Conservation (phyloP, 441 rosid genomes). For the Gossypium schwendimanii region DNA sequence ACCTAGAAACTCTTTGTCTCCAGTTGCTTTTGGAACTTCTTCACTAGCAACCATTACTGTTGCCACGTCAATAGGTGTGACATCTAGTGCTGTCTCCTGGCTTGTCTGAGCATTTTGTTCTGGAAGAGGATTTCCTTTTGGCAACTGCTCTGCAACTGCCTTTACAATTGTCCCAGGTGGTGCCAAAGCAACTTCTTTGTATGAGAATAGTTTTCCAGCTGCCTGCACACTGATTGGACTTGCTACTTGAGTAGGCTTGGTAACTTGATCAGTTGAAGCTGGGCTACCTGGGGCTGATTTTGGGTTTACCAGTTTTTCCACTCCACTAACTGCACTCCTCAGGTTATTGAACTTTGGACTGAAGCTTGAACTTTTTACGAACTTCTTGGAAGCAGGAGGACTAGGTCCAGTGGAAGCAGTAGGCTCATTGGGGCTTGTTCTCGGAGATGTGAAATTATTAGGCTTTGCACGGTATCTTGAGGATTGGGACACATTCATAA, state of each 20-base stretch:
- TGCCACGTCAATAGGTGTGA: constrained; percentile 19
- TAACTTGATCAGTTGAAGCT: constrained; percentile 45
- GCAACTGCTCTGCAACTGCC: constrained; percentile 69
- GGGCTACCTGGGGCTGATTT: constrained; percentile 55
- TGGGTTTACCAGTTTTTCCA: constrained; percentile 39
- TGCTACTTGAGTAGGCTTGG: constrained; percentile 39
- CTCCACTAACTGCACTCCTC: constrained; percentile 29
- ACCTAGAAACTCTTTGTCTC: constrained; percentile 24
- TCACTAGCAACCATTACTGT: constrained; percentile 27
- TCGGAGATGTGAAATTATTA: constrained; percentile 58
- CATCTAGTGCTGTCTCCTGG: constrained; percentile 33
- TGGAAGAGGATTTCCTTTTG: constrained; percentile 34
- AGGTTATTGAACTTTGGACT: constrained; percentile 50
- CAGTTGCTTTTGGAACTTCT: constrained; percentile 29
- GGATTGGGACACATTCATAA: constrained; percentile 59
- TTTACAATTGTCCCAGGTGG: constrained; percentile 95
- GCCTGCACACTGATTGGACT: constrained; percentile 63
- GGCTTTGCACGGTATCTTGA: constrained; percentile 68
- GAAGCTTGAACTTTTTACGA: constrained; percentile 68
- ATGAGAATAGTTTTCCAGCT: constrained; percentile 88
- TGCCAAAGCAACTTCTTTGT: constrained; percentile 98
- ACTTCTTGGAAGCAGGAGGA: constrained; percentile 46
- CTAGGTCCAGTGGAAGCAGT: constrained; percentile 40
- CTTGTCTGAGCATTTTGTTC: constrained; percentile 29
- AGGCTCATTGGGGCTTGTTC: constrained; percentile 43